Base-by-base conservation (phyloP, 2,329 filamentous ascomycete species). In the Karstenula rhodostoma region DNA sequence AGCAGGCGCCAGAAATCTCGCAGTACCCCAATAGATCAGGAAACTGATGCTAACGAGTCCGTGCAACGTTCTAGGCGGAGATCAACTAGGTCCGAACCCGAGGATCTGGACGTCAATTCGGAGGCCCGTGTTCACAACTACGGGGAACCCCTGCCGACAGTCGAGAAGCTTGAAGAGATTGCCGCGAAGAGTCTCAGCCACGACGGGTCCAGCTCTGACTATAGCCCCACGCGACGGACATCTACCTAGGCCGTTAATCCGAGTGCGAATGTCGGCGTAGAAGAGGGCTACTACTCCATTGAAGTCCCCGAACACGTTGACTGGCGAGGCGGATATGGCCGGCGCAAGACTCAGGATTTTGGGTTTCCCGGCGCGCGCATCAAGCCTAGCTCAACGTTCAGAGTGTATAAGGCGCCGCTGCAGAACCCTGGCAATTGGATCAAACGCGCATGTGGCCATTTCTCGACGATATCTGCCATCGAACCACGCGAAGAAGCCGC, bases 331-430 rank as follows among this genome's bases (percentile, higher is more conserved):
- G 69, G 62, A n/a, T 77, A 73, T 22, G 73, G 74, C 17, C 72
- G 71, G 46, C 73, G 73, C 33, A 65, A 65, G 25, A 74, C 72
- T 8, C 63, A 69, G 46, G 73, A 77, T 48, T 77, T 77, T 51
- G 72, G 74, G 25, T 77, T 67, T 47, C 74, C 71, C 35, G 72
- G 74, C 43, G 74, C 73, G 54, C 67, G 66, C 22, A 71, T 74
- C 55, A 74, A 70, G 37, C 63, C 64, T 37, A 46, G 57, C 37
- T 42, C 61, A 35, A 62, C 66, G 9, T 62, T 56, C 42, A 51
- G 56, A 40, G 53, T 58, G 12, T 61, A 51, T 19, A 63, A 60
- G 27, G 64, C 65, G 22, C 58, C 67, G n/a, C 56, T 71, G 3
- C 58, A 64, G 50, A 64, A 71, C 46, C 69, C 71, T 23, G 58